Evolutionary conservation across 2,329 filamentous ascomycete species (phyloP), one percentile per base, ranked within the genome.

Genomic region (Aspergillus sclerotialis): DNA sequence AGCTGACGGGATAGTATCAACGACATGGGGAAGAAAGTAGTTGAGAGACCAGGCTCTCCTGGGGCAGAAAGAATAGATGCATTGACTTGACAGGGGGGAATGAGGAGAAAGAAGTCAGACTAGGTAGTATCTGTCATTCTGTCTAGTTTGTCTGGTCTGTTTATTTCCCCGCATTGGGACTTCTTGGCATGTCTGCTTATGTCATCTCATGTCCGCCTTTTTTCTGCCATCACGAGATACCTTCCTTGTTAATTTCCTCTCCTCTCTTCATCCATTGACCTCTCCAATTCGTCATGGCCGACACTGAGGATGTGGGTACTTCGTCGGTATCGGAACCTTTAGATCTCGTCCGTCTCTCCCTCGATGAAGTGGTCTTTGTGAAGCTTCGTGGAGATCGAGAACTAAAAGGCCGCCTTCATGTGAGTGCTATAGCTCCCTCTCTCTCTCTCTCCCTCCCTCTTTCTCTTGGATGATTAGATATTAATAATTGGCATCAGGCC

Each of bases 361-460:
- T 98, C 30, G 90, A 96, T 63, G 92, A 98, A 65, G 79, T 92
- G 29, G 92, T 98, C 33, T 94, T 95, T 64, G 90, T 98, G 48
- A 96, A 96, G 76, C 75, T 98, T 46, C 78, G 92, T 56, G 92
- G 92, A 50, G 92, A 98, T 63, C 79, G 92, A 46, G 92, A 98
- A 69, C 73, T 98, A 46, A 92, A 94, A 67, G 92, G 92, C 45
- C 81, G 90, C 56, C 75, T 98, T 56, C 92, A 98, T 65, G 92
- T 96, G 68, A 56, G 82, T 64, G 14, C 12, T n/a, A 11, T 10
- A n/a, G 9, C 9, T 9, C 16, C 3, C 7, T 24, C 23, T 24
- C 8, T n/a, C 8, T 24, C 8, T 24, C 23, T 24, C n/a, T n/a
- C 8, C n/a, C 26, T 11, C 10, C 13, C 13, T 13, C 26, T 28